phyloP scores from a whole-genome alignment of 2,329 filamentous ascomycete genomes.

The Pseudogymnoascus sp. region DNA sequence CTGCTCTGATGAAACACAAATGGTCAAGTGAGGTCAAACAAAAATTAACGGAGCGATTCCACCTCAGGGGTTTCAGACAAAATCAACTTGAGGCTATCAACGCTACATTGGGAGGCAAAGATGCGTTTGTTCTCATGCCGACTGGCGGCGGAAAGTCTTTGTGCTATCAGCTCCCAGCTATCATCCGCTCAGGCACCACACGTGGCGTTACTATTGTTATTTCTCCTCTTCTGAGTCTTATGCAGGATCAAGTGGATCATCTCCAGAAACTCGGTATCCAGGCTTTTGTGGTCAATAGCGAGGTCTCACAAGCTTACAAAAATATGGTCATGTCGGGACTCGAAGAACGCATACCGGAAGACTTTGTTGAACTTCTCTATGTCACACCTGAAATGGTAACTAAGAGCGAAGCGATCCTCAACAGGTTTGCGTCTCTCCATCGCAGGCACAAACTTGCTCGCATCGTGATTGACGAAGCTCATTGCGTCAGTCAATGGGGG shows the following conservation, averaged over 20 bases:
- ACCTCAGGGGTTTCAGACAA: constrained; percentile 75
- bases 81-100: constrained; percentile 97
- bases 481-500: constrained; percentile 98
- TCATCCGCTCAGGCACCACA: constrained; percentile 73
- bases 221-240: constrained; percentile 88
- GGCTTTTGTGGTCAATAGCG: constrained; percentile 74
- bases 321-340: constrained; percentile 57
- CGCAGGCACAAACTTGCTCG: constrained; percentile 66
- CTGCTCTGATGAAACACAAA: constrained; percentile 53
- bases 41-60: constrained; percentile 75
- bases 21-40: constrained; percentile 84
- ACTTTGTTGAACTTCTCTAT: constrained; percentile 78
- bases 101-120: constrained; percentile 75
- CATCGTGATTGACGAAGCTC: constrained; percentile 96
- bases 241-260: constrained; percentile 94
- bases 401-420: constrained; percentile 64
- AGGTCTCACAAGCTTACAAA: constrained; percentile 56
- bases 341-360: constrained; percentile 57
- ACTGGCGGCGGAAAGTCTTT: constrained; percentile 95
- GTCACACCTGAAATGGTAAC: constrained; percentile 95
- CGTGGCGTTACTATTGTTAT: constrained; percentile 84
- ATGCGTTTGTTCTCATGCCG: constrained; percentile 95
- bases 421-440: constrained; percentile 60
- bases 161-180: constrained; percentile 89
- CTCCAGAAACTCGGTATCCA: constrained; percentile 66